Percentiles rank a stretch among this genome's conserved stretches.
phyloP scores from a whole-genome alignment of 2,329 filamentous ascomycete genomes.

The Arthrobotrys iridis region DNA sequence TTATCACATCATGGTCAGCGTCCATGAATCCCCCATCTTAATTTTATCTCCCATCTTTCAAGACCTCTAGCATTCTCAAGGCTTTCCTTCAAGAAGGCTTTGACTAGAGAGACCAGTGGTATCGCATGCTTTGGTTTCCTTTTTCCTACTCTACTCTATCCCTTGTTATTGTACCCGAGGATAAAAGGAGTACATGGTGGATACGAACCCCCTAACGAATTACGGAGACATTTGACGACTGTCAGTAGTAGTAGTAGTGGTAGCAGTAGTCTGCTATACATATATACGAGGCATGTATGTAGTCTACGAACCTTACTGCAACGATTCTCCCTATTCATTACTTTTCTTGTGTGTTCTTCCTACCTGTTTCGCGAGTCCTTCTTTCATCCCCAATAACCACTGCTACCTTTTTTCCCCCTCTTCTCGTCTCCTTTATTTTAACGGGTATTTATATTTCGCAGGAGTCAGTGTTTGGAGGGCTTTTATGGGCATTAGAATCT shows the following conservation, averaged over 20 bases:
- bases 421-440: no score
- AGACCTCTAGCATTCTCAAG: neutral
- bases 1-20: neutral
- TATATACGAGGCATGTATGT: conserved; percentile 9
- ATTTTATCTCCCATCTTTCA: neutral
- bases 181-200: no score
- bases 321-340: neutral
- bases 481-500: no score
- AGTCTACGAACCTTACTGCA: neutral
- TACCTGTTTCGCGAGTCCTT: no score
- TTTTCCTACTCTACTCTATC: no score
- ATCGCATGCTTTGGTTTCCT: neutral
- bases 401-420: neutral
- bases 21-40: neutral
- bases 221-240: neutral
- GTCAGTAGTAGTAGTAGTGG: conserved; percentile 5
- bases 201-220: neutral
- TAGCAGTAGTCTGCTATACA: neutral
- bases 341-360: neutral
- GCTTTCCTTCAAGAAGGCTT: neutral
- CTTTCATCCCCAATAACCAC: no score
- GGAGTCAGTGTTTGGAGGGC: no score
- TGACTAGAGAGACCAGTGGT: neutral
- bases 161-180: neutral
- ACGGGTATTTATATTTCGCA: no score